Percentiles rank a stretch among this genome's conserved stretches.
Conservation (phyloP, 352 stramenopile genomes). For the Phytophthora multivora region DNA sequence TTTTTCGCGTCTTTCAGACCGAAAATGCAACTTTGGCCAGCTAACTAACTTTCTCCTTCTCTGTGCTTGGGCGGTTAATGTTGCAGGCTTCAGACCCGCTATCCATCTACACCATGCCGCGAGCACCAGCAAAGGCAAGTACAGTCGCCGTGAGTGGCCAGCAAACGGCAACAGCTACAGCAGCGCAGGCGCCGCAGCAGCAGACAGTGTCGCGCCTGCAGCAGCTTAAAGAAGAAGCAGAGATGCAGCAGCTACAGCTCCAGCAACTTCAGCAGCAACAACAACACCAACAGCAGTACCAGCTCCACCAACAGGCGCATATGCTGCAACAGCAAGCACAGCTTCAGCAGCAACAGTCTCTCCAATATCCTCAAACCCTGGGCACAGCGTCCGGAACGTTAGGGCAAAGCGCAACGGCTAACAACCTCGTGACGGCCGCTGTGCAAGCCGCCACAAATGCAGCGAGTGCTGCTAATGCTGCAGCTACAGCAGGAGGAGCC, state of each 20-base stretch:
- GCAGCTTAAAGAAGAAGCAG: constrained; percentile 37
- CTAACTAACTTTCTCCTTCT: constrained; percentile 21
- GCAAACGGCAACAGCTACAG: constrained; percentile 8
- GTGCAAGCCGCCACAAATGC: constrained; percentile 48
- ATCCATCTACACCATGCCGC: constrained; percentile 30
- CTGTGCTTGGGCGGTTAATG: constrained; percentile 4
- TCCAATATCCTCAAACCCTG: constrained; percentile 42
- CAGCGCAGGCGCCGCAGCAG: constrained; percentile 4
- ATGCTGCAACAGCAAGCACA: constrained; percentile 39
- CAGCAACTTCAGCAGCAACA: constrained; percentile 40
- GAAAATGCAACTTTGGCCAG: constrained; percentile 14
- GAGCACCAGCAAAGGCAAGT: constrained; percentile 25
- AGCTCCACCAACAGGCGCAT: constrained; percentile 36
- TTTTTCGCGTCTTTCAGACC: constrained; percentile 20
- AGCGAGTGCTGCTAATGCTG: constrained; percentile 29
- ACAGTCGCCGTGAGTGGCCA: constrained; percentile 20
- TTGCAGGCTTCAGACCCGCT: constrained; percentile 14
- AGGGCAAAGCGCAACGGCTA: constrained; percentile 35
- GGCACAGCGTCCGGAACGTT: constrained; percentile 28
- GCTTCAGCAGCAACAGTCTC: constrained; percentile 38
- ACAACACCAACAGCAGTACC: constrained; percentile 35
- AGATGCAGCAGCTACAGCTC: constrained; percentile 39
- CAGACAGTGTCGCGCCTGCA: constrained; percentile 22
- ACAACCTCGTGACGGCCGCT: constrained; percentile 47
- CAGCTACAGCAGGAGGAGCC: constrained; percentile 27